A percentile compares a stretch with the other conserved stretches of the same genome.
These are phyloP conservation scores for Sungouiozyma ichnusensis DNA, from an alignment of 805 yeast genomes.

Conservation along the genomic window DNA sequence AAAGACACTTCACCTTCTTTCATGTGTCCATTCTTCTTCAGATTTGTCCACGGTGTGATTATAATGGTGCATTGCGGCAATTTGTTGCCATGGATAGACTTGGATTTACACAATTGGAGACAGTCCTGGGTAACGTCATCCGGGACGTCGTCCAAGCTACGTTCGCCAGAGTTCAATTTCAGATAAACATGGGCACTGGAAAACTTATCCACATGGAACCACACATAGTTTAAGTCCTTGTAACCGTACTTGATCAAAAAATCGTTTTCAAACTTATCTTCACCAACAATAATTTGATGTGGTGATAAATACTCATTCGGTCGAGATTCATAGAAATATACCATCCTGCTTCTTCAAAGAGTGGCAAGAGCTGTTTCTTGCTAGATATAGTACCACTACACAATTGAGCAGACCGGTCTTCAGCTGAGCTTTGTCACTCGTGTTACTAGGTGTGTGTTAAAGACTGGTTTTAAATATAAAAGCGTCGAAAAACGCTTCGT, in stretches of 20 bases:
- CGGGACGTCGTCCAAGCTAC: conserved; percentile 40
- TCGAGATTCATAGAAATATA: conserved; percentile 22
- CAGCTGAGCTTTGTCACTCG: too few relatives aligned
- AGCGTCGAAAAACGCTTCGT: neutral
- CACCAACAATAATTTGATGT: conserved; percentile 43
- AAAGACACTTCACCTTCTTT: conserved; percentile 72
- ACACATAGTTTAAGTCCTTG: conserved; percentile 43
- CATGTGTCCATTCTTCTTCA: conserved; percentile 60
- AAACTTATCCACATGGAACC: conserved; percentile 75
- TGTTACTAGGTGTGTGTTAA: too few relatives aligned
- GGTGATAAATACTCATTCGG: conserved; percentile 10
- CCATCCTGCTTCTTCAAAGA: conserved; percentile 10
- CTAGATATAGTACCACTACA: too few relatives aligned
- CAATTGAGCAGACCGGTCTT: too few relatives aligned
- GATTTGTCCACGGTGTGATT: conserved; percentile 64
- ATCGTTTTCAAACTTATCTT: conserved; percentile 63
- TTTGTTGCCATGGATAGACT: conserved; percentile 69
- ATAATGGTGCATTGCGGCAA: conserved; percentile 54
- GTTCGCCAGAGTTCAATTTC: conserved; percentile 40
- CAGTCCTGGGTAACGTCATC: conserved; percentile 42
- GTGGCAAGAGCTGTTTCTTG: neutral
- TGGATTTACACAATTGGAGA: conserved; percentile 66
- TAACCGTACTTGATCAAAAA: conserved; percentile 50
- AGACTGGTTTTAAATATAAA: neutral
- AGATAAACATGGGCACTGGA: conserved; percentile 73